A percentile compares a stretch with the other conserved stretches of the same genome.
These are phyloP conservation scores for Kluyveromyces sp. DNA, from an alignment of 1,139 yeast genomes.

Conservation along the genomic window DNA sequence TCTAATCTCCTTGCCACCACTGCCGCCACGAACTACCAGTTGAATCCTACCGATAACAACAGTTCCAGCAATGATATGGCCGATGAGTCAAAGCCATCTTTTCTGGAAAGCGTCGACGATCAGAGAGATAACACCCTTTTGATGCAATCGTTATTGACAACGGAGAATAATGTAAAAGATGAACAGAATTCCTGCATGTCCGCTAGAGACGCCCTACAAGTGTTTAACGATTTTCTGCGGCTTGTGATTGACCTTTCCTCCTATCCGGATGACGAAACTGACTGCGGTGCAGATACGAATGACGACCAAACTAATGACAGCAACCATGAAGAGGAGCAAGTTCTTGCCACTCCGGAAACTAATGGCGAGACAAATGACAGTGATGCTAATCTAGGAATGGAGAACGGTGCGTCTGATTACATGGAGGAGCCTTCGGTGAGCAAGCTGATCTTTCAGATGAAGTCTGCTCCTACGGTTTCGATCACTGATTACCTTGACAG, in stretches of 20 bases:
- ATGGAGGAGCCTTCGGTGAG: background rate
- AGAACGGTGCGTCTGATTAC: background rate
- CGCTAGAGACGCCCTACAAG: constrained; percentile 17
- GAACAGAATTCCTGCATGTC: background rate
- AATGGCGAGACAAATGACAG: constrained; percentile 3
- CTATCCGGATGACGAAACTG: background rate
- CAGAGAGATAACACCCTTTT: constrained; percentile 1
- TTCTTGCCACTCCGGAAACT: constrained; percentile 8
- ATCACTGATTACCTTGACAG: constrained; percentile 22
- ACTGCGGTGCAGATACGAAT: background rate
- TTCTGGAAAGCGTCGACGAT: background rate
- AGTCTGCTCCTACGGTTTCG: constrained; percentile 25
- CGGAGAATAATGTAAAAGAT: background rate
- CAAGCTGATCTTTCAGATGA: constrained; percentile 23
- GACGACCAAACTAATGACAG: background rate
- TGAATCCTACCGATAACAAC: background rate
- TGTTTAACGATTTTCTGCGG: constrained; percentile 13
- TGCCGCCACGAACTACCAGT: background rate
- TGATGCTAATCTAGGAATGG: background rate
- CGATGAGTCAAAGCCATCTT: background rate
- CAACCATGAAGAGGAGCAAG: background rate
- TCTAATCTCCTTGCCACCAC: constrained; percentile 1
- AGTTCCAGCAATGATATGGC: background rate
- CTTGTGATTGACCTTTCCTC: background rate
- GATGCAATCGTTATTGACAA: background rate